Evolutionary conservation across 805 yeast genomes (phyloP), one percentile per base, ranked within the genome.

Genomic region (Starmerella roubikii): DNA sequence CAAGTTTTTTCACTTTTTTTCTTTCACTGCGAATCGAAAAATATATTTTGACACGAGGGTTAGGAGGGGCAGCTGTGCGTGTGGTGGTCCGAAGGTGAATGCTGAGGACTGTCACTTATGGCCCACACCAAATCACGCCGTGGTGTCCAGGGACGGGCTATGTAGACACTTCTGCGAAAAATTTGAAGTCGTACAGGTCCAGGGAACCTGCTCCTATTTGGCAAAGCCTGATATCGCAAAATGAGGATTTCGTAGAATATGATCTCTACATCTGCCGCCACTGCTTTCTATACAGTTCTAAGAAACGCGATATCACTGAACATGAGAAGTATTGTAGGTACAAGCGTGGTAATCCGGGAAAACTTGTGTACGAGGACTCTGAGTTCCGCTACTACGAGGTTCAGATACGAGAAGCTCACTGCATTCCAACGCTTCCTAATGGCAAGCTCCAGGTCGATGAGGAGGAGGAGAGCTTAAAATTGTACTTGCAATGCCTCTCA

Each of bases 61-160:
- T 10, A 22, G 10, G 10, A 22, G 10, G 24, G 10, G 24, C 24
- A 10, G 7, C 10, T 22, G 24, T 22, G 24, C 7, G 7, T 7
- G 24, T 22, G 24, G 10, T 22, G 24, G 7, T 22, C 10, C 24
- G 24, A 7, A 22, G 7, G 10, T 8, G 10, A 22, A 86, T 86
- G 61, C 75, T 86, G 31, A 58, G 55, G 7, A 56, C 68, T 20
- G 81, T 88, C 8, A 68, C 66, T 25, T 71, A 82, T 44, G 96
- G 95, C 0, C 65, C 68, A 17, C 68, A 65, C 48, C 69, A 69
- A 42, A 74, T 86, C 45, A 68, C 74, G 39, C 78, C 96, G 2
- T 84, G 96, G 95, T 85, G 79, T 55, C 91, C 93, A 0, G 79
- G 80, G 50, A 71, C 82, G 3, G 93, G 84, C 1, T 78, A 83